Percentiles rank a stretch among this genome's conserved stretches.
Evolutionary conservation across 495 filamentous ascomycete species (phyloP).

Genomic region (Astrothelium subdiscretum): DNA sequence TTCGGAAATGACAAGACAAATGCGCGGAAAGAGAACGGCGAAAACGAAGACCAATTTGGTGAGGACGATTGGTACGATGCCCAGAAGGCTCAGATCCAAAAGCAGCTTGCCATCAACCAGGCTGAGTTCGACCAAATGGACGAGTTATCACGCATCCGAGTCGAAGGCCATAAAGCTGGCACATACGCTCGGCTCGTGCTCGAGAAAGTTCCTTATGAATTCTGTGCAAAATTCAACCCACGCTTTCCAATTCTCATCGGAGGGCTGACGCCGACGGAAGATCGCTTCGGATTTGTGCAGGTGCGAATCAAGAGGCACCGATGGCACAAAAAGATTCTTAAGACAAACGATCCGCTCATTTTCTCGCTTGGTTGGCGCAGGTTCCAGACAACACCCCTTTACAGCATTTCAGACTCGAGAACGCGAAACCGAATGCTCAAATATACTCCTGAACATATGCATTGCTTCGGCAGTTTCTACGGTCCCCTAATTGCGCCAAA

Average conservation of each 20-base stretch:
- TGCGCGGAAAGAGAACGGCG: conserved; percentile 47
- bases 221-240: conserved; percentile 76
- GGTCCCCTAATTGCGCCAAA: conserved; percentile 90
- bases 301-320: conserved; percentile 91
- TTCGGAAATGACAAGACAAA: conserved; percentile 75
- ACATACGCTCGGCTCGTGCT: conserved; percentile 87
- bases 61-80: conserved; percentile 98
- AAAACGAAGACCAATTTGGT: conserved; percentile 64
- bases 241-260: conserved; percentile 79
- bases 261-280: conserved; percentile 80
- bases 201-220: conserved; percentile 80
- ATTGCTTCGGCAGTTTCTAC: conserved; percentile 91
- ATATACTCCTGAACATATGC: conserved; percentile 96
- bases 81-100: conserved; percentile 88
- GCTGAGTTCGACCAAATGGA: conserved; percentile 81
- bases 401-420: conserved; percentile 86
- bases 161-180: conserved; percentile 87
- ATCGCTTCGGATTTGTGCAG: conserved; percentile 90
- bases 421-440: conserved; percentile 95
- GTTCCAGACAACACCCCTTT: conserved; percentile 85
- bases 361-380: conserved; percentile 96
- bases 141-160: conserved; percentile 60
- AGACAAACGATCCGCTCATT: conserved; percentile 92
- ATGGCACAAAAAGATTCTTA: conserved; percentile 98
- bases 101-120: conserved; percentile 89